Evolutionary conservation across 2,329 filamentous ascomycete species (phyloP).

Genomic region (Botrytis fabae): DNA sequence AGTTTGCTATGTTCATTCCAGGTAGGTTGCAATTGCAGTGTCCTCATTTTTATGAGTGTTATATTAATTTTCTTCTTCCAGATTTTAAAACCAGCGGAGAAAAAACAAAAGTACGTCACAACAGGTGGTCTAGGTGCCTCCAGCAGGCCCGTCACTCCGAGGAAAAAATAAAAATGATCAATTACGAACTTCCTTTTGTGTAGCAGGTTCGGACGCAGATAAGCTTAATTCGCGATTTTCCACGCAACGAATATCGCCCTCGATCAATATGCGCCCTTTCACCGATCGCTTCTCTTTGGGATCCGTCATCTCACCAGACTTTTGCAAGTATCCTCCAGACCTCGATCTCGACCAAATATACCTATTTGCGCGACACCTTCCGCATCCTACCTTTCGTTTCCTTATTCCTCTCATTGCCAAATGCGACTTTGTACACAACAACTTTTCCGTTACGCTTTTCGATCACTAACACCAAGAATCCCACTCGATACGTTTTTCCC

Average conservation of each 20-base stretch:
- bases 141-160: constrained; percentile 67
- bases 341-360: constrained; percentile 37
- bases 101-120: constrained; percentile 99
- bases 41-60: neutral
- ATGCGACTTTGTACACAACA: constrained; percentile 22
- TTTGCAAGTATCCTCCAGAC: constrained; percentile 29
- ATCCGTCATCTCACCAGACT: constrained; percentile 27
- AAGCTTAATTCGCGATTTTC: constrained; percentile 46
- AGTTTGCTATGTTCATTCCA: constrained; percentile 98
- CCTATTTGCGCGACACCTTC: constrained; percentile 33
- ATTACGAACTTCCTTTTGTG: constrained; percentile 67
- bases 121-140: constrained; percentile 62
- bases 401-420: constrained; percentile 16
- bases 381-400: constrained; percentile 22
- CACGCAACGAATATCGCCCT: constrained; percentile 35
- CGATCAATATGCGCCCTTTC: constrained; percentile 30
- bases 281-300: constrained; percentile 26
- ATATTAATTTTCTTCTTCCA: constrained; percentile 43
- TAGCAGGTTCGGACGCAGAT: constrained; percentile 96
- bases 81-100: constrained; percentile 99
- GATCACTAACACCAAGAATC: constrained; percentile 21
- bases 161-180: constrained; percentile 69
- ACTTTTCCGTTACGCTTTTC: constrained; percentile 19
- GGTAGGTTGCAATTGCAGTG: constrained; percentile 50
- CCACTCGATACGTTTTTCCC: constrained; percentile 12